Evolutionary conservation across 257 asterid species (phyloP), one percentile per base, ranked within the genome.

Genomic region (Forsythia viridissima): DNA sequence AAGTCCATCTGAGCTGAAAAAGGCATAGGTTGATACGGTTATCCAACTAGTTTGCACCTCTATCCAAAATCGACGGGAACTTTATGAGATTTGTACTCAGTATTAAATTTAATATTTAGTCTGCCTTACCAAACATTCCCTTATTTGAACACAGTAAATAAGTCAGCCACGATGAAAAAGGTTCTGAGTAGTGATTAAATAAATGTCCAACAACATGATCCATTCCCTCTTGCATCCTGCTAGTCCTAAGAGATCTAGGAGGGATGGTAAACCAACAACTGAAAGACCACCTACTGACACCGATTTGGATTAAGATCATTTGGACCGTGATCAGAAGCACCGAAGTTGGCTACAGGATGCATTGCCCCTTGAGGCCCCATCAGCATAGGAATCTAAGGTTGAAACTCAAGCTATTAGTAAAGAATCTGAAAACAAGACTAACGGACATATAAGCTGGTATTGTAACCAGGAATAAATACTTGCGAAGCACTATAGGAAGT

Each of bases 221-320:
- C 24, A 48, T 76, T 84, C 59, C 59, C 4, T 74, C 48, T 75
- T 78, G 52, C 10, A 65, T 84, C 44, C 72, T 81, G 48, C 65
- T 81, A 94, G 99, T 89, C 98, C 97, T 65, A 95, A 93, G 91
- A 91, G 96, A 88, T 92, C 88, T 74, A 85, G 94, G 86, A 86
- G 92, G 77, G 97, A 93, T 84, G 94, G 87, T 74, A 90, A 88
- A 83, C 87, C 83, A 37, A 91, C 83, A 82, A 84, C 83, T 70
- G 98, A 91, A 79, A 88, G 89, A 76, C 82, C 77, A 18, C 67
- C 80, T 40, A 63, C 80, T 10, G 55, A 71, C 68, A 38, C 72
- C 51, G 79, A 82, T 68, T 52, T 82, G 79, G 89, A 84, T n/a
- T 81, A 80, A 82, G 89, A 85, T 67, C 86, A 82, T 44, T 61